Evolutionary conservation across 2,329 filamentous ascomycete species (phyloP).

Genomic region (Pseudohalonectria lignicola): DNA sequence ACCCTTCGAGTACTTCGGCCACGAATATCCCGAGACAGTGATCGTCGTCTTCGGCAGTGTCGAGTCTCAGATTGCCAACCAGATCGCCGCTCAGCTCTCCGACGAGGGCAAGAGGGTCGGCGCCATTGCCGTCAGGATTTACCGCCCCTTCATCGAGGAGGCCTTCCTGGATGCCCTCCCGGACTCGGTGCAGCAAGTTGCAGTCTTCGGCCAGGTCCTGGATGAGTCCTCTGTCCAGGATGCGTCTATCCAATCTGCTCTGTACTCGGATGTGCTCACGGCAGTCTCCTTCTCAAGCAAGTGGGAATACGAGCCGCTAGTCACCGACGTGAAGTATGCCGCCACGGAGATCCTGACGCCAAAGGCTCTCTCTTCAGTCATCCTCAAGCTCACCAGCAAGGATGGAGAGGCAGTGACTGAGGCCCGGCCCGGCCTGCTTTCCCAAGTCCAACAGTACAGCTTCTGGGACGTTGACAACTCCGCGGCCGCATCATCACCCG

Average conservation of each 20-base stretch:
- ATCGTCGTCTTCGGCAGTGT: constrained; percentile 88
- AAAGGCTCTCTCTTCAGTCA: constrained; percentile 36
- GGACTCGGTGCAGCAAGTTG: constrained; percentile 61
- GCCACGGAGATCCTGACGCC: constrained; percentile 50
- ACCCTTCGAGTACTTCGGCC: constrained; percentile 88
- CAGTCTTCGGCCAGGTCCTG: constrained; percentile 80
- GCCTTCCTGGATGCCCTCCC: constrained; percentile 79
- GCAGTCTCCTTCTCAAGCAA: constrained; percentile 68
- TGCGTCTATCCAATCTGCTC: constrained; percentile 63
- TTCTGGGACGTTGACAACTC: constrained; percentile 91
- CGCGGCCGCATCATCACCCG: constrained; percentile 50
- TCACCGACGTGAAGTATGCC: constrained; percentile 84
- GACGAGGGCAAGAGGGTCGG: constrained; percentile 69
- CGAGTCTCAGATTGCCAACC: constrained; percentile 75
- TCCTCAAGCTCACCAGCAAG: constrained; percentile 39
- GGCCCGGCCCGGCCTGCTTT: constrained; percentile 25
- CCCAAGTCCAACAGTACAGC: constrained; percentile 68
- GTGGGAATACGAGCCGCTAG: constrained; percentile 49
- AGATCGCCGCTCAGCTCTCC: constrained; percentile 65
- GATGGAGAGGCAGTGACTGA: constrained; percentile 28
- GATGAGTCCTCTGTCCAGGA: constrained; percentile 65
- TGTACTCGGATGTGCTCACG: constrained; percentile 87
- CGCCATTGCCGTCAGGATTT: constrained; percentile 83
- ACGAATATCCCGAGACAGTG: constrained; percentile 67
- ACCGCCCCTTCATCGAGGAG: constrained; percentile 91